Base-by-base conservation (phyloP, 73 alveolate species). In the Stentor roeselii region DNA sequence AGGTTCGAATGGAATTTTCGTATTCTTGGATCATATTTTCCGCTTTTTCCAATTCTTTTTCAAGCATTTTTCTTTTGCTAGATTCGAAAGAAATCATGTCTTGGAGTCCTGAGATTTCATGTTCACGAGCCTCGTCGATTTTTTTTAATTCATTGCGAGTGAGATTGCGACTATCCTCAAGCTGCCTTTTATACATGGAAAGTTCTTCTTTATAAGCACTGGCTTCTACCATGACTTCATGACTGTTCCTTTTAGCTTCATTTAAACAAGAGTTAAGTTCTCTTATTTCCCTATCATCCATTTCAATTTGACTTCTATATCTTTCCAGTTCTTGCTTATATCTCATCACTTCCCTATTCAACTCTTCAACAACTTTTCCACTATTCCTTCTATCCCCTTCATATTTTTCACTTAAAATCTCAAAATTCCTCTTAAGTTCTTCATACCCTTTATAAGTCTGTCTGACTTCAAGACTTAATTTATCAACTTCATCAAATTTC, bases 11-110 rank as follows among this genome's bases (percentile, higher is more conserved):
- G 6, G 67, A 11, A 50, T 50, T 21, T 50, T 50, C 67, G 21
- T 50, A 50, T 11, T 21, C 21, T 11, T 50, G 21, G 6, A 50
- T 50, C 67, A 50, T 11, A 11, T 14, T 61, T 14, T 61, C 27
- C 42, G 37, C 82, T 30, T 61, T 61, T 61, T 61, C 82, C 82
- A 61, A 36, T 61, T n/a, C 82, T 11, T 61, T 61, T 61, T 61
- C 82, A 14, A 36, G 59, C 11, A 14, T 11, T 61, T 61, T 61
- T 35, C 42, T 61, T 61, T 61, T 35, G 21, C 6, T 14, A 30
- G 37, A 6, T 61, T 61, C 82, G 21, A 6, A 14, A n/a, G 6
- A 6, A 30, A 61, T 6, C 38, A 14, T 61, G 42, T 35, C 27
- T 14, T 61, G 59, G 14, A 61, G 58, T 35, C 27, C 82, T 50